Conservation (phyloP, 108 stramenopile species). For the Cyclostephanos tholiformis region DNA sequence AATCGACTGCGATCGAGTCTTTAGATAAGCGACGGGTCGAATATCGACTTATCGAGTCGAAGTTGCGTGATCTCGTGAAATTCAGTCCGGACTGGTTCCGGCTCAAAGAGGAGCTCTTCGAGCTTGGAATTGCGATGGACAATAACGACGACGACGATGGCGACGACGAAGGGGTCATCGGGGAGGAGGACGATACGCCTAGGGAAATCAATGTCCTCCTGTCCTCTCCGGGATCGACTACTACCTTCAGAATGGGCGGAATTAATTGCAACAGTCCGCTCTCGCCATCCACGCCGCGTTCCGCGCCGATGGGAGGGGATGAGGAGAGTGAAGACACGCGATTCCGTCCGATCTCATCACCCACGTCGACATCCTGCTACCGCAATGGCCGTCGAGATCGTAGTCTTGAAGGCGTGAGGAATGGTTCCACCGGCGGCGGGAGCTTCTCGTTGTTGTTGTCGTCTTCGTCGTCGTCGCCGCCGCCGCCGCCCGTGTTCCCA, state of each 20-base stretch:
- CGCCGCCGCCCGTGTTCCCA: not conserved
- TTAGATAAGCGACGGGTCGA: not conserved
- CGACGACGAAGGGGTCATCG: constrained; percentile 5
- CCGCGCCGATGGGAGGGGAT: not conserved
- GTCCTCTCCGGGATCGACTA: constrained; percentile 3
- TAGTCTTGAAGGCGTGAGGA: not conserved
- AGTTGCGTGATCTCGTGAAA: constrained; percentile 6
- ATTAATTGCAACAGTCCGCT: not conserved
- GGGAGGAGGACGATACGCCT: constrained; percentile 13
- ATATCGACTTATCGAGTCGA: constrained; percentile 18
- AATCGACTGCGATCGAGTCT: not conserved
- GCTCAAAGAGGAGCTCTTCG: constrained; percentile 26
- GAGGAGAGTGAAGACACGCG: not conserved
- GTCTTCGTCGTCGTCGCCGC: not conserved
- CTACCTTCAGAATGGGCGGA: not conserved
- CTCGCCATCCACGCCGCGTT: not conserved
- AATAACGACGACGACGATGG: not conserved
- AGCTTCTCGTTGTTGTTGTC: too few relatives aligned
- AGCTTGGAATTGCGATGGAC: constrained; percentile 17
- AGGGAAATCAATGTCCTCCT: constrained; percentile 11
- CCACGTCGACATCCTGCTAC: not conserved
- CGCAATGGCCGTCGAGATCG: not conserved
- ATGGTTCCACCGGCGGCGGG: not conserved
- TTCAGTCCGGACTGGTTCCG: constrained; percentile 29
- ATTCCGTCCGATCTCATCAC: not conserved